These are phyloP conservation scores for Apiospora pterosperma DNA, from an alignment of 2,329 filamentous ascomycete species.

Conservation along the genomic window DNA sequence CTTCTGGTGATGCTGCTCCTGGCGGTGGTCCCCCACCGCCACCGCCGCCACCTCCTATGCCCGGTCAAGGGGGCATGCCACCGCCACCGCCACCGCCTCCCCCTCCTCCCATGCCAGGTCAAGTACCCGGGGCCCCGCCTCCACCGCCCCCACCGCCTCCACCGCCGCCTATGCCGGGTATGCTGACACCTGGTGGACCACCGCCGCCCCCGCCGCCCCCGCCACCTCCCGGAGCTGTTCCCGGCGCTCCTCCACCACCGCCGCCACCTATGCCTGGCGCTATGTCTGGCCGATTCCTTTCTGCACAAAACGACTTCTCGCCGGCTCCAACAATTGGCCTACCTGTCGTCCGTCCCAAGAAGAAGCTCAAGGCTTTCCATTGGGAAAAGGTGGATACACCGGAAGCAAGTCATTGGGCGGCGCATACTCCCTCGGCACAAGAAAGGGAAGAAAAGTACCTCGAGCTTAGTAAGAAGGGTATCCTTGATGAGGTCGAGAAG, in stretches of 20 bases:
- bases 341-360: slow-evolving; percentile 86
- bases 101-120: slow-evolving; percentile 27
- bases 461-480: slow-evolving; percentile 89
- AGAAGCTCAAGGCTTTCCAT: slow-evolving; percentile 98
- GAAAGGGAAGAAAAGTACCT: slow-evolving; percentile 94
- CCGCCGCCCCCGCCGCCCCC: slow-evolving; percentile 49
- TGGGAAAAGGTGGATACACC: slow-evolving; percentile 98
- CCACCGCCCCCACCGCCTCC: slow-evolving; percentile 42
- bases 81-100: slow-evolving; percentile 22
- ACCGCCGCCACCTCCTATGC: not conserved
- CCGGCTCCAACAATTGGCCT: slow-evolving; percentile 61
- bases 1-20: slow-evolving; percentile 10
- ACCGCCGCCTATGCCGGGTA: slow-evolving; percentile 38
- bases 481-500: slow-evolving; percentile 95
- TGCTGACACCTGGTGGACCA: no score
- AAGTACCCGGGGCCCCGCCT: slow-evolving; percentile 15
- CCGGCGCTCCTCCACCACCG: slow-evolving; percentile 41
- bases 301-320: slow-evolving; percentile 55
- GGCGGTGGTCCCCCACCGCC: not conserved
- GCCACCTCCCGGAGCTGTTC: slow-evolving; percentile 40
- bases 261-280: slow-evolving; percentile 65
- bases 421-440: slow-evolving; percentile 79
- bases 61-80: slow-evolving; percentile 21
- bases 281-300: slow-evolving; percentile 73
- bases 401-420: slow-evolving; percentile 88